phyloP scores from a whole-genome alignment of 139 green algal genomes.

The Cymbomonas tetramitiformis region DNA sequence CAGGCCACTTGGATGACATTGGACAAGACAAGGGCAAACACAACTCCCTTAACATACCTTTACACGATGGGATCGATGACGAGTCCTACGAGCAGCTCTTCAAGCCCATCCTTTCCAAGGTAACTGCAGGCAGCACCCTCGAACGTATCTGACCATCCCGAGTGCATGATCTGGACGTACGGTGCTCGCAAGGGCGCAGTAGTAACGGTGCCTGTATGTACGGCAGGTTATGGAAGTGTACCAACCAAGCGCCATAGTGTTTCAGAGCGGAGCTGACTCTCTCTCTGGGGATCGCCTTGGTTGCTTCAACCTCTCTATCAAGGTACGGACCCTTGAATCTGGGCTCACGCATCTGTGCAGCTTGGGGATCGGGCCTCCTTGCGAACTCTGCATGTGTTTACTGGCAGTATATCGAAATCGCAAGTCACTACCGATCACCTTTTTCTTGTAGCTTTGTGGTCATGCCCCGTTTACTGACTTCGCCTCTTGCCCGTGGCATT shows the following conservation, averaged over 20 bases:
- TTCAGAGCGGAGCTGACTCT: slow-evolving; percentile 85
- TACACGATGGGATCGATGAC: slow-evolving; percentile 87
- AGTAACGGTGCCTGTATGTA: no score
- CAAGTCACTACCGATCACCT: no score
- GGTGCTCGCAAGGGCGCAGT: no score
- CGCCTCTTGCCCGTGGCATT: no score
- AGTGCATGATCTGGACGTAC: no score
- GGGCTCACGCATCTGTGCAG: slow-evolving; percentile 8
- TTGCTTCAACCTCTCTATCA: slow-evolving; percentile 80
- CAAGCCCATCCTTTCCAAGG: slow-evolving; percentile 34
- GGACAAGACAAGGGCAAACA: slow-evolving; percentile 61
- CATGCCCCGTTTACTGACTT: background rate
- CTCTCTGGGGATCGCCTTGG: slow-evolving; percentile 77
- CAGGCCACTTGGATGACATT: slow-evolving; percentile 49
- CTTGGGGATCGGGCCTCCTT: slow-evolving; percentile 52
- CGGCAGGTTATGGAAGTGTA: slow-evolving; percentile 77
- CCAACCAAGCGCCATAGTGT: slow-evolving; percentile 69
- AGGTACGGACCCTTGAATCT: no score
- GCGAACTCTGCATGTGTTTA: no score
- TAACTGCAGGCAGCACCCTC: no score
- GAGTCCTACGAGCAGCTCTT: slow-evolving; percentile 62
- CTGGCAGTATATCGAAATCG: no score
- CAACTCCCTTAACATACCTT: slow-evolving; percentile 86
- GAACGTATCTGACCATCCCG: no score
- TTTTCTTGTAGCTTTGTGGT: no score